Conservation (phyloP, 2,329 filamentous ascomycete genomes). For the Colletotrichum gigasporum region DNA sequence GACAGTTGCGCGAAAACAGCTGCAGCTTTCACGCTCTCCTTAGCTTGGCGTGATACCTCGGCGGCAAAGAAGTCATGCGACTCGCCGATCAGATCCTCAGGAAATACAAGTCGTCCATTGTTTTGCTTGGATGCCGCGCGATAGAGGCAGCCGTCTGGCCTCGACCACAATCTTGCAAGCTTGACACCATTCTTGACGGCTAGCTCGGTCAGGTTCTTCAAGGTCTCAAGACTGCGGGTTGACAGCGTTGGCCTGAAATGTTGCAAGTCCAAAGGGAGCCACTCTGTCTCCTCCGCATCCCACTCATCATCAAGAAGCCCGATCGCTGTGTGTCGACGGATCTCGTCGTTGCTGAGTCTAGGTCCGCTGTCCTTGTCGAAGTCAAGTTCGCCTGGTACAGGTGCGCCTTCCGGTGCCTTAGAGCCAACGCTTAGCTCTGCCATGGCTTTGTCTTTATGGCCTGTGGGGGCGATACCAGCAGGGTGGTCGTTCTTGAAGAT, state of each 20-base stretch:
- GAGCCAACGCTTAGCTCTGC: too few species aligned
- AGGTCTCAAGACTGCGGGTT: conserved; percentile 1
- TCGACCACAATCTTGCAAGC: conserved; percentile 20
- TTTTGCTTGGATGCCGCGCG: not conserved
- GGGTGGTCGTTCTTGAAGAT: not conserved
- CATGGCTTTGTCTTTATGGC: not conserved
- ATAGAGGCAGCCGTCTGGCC: conserved; percentile 19
- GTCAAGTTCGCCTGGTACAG: too few species aligned
- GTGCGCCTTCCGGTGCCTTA: too few species aligned
- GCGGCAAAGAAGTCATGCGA: conserved; percentile 1
- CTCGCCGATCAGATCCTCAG: conserved; percentile 6
- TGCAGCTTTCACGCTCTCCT: not conserved
- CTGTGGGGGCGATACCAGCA: too few species aligned
- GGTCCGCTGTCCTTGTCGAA: not conserved
- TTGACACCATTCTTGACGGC: conserved; percentile 1
- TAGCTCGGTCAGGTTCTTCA: conserved; percentile 4
- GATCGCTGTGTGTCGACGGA: not conserved
- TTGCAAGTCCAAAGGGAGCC: conserved; percentile 16
- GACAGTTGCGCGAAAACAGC: not conserved
- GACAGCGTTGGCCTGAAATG: conserved; percentile 6
- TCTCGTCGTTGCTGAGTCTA: not conserved
- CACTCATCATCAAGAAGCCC: conserved; percentile 6
- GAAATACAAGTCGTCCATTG: conserved; percentile 8
- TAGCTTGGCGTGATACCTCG: not conserved
- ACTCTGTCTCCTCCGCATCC: conserved; percentile 1